Evolutionary conservation across 306 rosid species (phyloP).

Genomic region (Fragaria ananassa): DNA sequence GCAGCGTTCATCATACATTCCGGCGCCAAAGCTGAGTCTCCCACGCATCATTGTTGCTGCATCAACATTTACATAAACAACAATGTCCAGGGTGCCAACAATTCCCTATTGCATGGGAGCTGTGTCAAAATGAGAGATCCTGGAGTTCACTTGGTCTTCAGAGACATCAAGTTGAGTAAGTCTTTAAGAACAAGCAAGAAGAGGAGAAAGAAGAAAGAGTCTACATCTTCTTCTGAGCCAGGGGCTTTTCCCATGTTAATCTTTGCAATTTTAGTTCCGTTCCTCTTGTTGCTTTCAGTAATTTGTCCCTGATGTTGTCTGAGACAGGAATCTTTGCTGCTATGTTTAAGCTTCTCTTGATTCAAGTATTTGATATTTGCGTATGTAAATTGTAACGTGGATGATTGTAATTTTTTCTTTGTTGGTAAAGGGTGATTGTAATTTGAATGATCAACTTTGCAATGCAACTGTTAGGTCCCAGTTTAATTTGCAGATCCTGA

Average conservation of each 20-base stretch:
- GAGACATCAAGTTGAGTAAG: slow-evolving; percentile 24
- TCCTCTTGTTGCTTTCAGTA: slow-evolving; percentile 18
- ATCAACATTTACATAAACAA: slow-evolving; percentile 49
- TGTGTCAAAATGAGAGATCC: slow-evolving; percentile 42
- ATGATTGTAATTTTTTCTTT: background rate
- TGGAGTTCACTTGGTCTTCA: slow-evolving; percentile 43
- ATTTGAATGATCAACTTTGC: background rate
- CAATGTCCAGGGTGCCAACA: slow-evolving; percentile 44
- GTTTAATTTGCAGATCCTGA: background rate
- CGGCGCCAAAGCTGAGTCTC: slow-evolving; percentile 11
- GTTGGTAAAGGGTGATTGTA: background rate
- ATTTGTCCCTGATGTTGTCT: background rate
- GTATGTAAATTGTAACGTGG: background rate
- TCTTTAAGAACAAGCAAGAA: slow-evolving; percentile 1
- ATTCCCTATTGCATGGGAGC: slow-evolving; percentile 36
- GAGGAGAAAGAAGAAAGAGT: slow-evolving; percentile 2
- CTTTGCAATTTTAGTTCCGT: background rate
- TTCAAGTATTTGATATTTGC: background rate
- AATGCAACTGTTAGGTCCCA: background rate
- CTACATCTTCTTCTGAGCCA: background rate
- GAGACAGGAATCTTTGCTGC: background rate
- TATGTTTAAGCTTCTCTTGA: background rate
- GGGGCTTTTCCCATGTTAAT: slow-evolving; percentile 2
- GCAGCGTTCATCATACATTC: slow-evolving; percentile 29
- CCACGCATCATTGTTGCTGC: slow-evolving; percentile 31